Conservation (phyloP, 1,284 basidiomycete species). For the Pholiota adiposa region DNA sequence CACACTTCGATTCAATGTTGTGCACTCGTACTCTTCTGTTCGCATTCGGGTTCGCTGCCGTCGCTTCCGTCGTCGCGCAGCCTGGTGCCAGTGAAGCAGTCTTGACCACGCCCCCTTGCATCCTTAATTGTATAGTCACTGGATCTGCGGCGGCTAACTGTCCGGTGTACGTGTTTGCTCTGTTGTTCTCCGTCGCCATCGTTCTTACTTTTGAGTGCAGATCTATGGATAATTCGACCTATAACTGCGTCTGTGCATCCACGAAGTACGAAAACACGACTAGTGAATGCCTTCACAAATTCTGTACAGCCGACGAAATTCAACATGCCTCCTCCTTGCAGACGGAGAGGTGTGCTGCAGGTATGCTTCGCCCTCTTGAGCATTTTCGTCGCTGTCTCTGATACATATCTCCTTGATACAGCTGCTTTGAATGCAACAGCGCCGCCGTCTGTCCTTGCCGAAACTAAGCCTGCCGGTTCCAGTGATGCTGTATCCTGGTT, state of each 20-base stretch:
- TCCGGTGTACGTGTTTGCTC: neutral
- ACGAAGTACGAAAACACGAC: neutral
- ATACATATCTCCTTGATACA: neutral
- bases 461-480: neutral
- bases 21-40: neutral
- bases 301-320: neutral
- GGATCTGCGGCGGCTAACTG: neutral
- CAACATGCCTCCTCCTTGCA: neutral
- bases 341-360: neutral
- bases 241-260: neutral
- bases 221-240: neutral
- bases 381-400: neutral
- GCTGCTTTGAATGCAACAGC: neutral
- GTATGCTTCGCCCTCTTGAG: neutral
- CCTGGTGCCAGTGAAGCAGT: too few relatives aligned
- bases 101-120: conserved; percentile 7
- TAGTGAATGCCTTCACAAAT: neutral
- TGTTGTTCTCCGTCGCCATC: neutral
- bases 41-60: neutral
- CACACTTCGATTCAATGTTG: too few relatives aligned
- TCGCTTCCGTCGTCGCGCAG: neutral
- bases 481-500: neutral
- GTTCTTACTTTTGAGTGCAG: neutral
- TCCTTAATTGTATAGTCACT: conserved; percentile 3
- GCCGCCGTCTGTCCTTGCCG: neutral